Percentiles rank a stretch among this genome's conserved stretches.
Evolutionary conservation across 2,329 filamentous ascomycete genomes (phyloP).

Genomic region (Fusarium sarcochroum): DNA sequence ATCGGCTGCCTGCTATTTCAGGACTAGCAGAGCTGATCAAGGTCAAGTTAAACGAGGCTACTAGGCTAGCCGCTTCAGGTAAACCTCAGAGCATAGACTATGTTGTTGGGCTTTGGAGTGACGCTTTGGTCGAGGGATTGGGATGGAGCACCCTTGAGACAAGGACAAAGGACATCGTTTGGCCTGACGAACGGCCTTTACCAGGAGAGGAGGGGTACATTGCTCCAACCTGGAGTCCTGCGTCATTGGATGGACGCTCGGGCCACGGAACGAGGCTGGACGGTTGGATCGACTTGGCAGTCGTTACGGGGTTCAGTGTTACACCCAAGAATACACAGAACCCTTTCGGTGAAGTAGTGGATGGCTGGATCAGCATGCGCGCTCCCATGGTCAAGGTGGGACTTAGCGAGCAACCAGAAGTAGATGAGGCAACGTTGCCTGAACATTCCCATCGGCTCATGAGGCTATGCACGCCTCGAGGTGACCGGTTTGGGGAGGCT

Average conservation of each 20-base stretch:
- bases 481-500: not conserved
- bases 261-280: not conserved
- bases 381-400: not conserved
- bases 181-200: not conserved
- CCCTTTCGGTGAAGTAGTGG: conserved; percentile 11
- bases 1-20: not conserved
- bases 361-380: conserved; percentile 9
- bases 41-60: not conserved
- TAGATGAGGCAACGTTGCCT: not conserved
- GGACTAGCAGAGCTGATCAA: not conserved
- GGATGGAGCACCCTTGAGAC: not conserved
- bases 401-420: not conserved
- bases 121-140: not conserved
- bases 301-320: not conserved
- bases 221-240: conserved; percentile 30
- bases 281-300: conserved; percentile 16
- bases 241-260: not conserved
- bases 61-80: not conserved
- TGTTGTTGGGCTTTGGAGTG: conserved; percentile 8
- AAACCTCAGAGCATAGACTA: not conserved
- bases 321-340: conserved; percentile 10
- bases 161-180: rapidly evolving
- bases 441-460: not conserved
- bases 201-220: not conserved
- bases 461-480: conserved; percentile 16